Conservation (phyloP, 2,329 filamentous ascomycete species). For the Capronia americana region DNA sequence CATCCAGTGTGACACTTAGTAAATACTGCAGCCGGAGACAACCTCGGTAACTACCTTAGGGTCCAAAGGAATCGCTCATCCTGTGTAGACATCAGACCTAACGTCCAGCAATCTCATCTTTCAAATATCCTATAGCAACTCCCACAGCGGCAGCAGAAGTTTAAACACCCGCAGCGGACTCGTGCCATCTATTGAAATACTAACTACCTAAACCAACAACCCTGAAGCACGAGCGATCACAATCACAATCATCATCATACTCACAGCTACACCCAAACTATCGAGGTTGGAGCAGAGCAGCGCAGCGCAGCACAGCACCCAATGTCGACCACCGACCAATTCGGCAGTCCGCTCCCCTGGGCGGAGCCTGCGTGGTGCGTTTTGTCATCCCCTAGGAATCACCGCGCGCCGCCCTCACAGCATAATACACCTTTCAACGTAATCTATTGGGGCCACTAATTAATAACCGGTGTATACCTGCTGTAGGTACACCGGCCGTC, state of each 20-base stretch:
- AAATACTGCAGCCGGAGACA: not conserved
- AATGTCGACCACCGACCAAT: not conserved
- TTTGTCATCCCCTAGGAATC: not conserved
- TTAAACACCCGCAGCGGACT: too few species aligned
- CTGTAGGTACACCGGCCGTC: not conserved
- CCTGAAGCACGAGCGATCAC: not conserved
- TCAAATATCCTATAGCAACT: too few species aligned
- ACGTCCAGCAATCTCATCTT: too few species aligned
- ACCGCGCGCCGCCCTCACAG: too few species aligned
- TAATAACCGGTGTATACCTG: not conserved
- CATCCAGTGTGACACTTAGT: not conserved
- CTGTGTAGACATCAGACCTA: too few species aligned
- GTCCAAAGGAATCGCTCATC: too few species aligned
- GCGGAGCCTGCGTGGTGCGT: not conserved
- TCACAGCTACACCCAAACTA: not conserved
- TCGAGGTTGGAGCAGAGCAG: not conserved
- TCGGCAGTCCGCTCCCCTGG: not conserved
- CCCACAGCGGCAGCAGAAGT: too few species aligned
- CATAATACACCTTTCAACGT: too few species aligned
- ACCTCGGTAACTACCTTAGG: not conserved
- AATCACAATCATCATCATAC: not conserved
- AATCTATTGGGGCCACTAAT: too few species aligned
- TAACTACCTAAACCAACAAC: too few species aligned
- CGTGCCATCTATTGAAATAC: too few species aligned
- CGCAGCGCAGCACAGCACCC: not conserved